These are phyloP conservation scores for Colletotrichum noveboracense DNA, from an alignment of 2,329 filamentous ascomycete species.

Conservation along the genomic window DNA sequence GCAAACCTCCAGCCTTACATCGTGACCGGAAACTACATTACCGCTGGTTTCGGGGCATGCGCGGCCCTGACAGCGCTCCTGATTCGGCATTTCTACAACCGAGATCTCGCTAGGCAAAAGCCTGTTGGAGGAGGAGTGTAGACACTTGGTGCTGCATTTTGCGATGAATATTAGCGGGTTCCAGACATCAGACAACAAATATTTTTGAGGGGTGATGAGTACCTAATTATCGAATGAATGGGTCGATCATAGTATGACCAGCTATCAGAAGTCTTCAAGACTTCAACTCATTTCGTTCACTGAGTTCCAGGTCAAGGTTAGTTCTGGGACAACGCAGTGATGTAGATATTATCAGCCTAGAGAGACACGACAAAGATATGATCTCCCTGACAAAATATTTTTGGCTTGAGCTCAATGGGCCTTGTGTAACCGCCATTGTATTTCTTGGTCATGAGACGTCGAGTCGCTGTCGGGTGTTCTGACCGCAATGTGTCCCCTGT, in stretches of 20 bases:
- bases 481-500: not conserved
- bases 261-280: not conserved
- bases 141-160: not conserved
- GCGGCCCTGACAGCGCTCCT: conserved; percentile 21
- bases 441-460: not conserved
- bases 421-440: not conserved
- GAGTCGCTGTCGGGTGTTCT: not conserved
- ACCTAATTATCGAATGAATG: not conserved
- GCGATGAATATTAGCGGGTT: not conserved
- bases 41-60: conserved; percentile 26
- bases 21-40: conserved; percentile 32
- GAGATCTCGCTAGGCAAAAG: conserved; percentile 18
- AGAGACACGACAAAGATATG: not conserved
- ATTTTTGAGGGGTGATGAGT: not conserved
- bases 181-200: not conserved
- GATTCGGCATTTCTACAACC: conserved; percentile 27
- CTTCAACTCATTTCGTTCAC: not conserved
- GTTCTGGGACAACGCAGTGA: not conserved
- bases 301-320: not conserved
- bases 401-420: rapidly evolving
- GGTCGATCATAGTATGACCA: not conserved
- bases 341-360: not conserved
- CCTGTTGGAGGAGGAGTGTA: not conserved
- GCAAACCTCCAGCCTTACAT: conserved; percentile 33
- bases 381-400: rapidly evolving